A percentile compares a stretch with the other conserved stretches of the same genome.
Evolutionary conservation across 257 asterid genomes (phyloP).

Genomic region (Leonotis leonurus): DNA sequence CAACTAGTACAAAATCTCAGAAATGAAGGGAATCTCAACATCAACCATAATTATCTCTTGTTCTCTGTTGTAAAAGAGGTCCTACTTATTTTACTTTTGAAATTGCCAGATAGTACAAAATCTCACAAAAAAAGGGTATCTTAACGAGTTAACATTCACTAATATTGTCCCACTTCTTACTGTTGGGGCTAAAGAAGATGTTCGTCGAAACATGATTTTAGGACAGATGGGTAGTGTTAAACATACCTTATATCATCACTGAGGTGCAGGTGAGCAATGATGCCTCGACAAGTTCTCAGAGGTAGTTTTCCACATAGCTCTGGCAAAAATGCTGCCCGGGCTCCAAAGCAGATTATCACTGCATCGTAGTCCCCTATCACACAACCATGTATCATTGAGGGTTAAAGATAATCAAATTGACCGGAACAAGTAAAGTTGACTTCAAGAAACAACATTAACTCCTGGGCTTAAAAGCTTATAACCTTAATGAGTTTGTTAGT

Average conservation of each 20-base stretch:
- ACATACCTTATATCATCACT: conserved; percentile 48
- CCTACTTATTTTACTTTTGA: neutral
- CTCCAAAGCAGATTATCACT: conserved; percentile 82
- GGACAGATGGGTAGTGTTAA: neutral
- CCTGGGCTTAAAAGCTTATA: neutral
- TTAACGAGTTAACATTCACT: too few relatives aligned
- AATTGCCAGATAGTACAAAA: too few relatives aligned
- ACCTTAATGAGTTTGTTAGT: neutral
- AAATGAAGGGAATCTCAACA: neutral
- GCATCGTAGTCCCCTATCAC: conserved; percentile 66
- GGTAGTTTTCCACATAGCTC: conserved; percentile 73
- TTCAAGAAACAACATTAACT: neutral
- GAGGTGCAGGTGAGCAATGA: conserved; percentile 64
- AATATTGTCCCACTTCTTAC: too few relatives aligned
- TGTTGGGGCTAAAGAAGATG: too few relatives aligned
- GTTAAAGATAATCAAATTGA: neutral
- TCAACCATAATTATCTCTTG: neutral
- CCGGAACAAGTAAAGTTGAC: neutral
- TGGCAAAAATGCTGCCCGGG: conserved; percentile 66
- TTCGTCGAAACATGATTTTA: neutral
- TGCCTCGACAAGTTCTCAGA: conserved; percentile 83
- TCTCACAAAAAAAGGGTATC: too few relatives aligned
- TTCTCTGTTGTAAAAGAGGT: too few relatives aligned
- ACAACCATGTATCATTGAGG: neutral
- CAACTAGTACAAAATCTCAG: neutral